These are phyloP conservation scores for Mesembryanthemum crystallinum DNA, from an alignment of 148 eudicot species.

Conservation along the genomic window DNA sequence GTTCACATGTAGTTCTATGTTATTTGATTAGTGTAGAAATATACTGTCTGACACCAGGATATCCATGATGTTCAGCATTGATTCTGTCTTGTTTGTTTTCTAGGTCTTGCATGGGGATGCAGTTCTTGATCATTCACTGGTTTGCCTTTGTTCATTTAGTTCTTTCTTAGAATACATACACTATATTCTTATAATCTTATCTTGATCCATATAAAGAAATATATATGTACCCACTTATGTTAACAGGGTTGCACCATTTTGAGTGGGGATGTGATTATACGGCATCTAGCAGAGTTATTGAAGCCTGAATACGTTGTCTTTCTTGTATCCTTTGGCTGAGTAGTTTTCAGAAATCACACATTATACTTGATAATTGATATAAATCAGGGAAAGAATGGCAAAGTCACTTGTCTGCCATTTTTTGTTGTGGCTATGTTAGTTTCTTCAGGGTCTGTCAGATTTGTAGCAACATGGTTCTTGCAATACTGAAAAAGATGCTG, in stretches of 20 bases:
- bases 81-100: slow-evolving; percentile 3
- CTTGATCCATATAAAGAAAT: background rate
- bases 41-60: background rate
- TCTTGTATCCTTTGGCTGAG: slow-evolving; percentile 63
- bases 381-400: no score
- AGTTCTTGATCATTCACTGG: slow-evolving; percentile 74
- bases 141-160: slow-evolving; percentile 27
- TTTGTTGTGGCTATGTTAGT: background rate
- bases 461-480: no score
- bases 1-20: background rate
- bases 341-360: background rate
- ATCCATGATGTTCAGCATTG: background rate
- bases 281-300: slow-evolving; percentile 72
- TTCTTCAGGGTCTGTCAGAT: no score
- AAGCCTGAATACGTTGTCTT: slow-evolving; percentile 86
- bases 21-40: background rate
- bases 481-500: no score
- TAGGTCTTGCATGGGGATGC: slow-evolving; percentile 99
- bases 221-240: slow-evolving; percentile 16
- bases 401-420: background rate
- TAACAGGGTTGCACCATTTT: slow-evolving; percentile 87
- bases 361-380: background rate
- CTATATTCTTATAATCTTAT: background rate
- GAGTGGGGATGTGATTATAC: slow-evolving; percentile 93
- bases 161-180: background rate